Conservation (phyloP, 2,329 filamentous ascomycete genomes). For the Sclerotinia spermophila region DNA sequence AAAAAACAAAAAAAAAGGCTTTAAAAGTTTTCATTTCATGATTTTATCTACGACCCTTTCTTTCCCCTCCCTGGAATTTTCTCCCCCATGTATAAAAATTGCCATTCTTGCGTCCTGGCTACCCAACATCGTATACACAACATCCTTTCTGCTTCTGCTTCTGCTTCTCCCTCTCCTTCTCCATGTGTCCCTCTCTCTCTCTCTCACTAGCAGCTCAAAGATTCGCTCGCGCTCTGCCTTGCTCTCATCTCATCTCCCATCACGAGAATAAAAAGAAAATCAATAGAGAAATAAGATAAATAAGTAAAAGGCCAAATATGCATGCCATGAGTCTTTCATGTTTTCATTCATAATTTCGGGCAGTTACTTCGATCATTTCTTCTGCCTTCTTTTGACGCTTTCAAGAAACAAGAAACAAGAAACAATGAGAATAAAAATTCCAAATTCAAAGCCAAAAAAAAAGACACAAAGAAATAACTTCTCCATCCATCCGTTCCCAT, state of each 20-base stretch:
- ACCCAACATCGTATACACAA: slow-evolving; percentile 21
- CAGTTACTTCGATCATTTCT: slow-evolving; percentile 15
- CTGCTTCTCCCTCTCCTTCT: not conserved
- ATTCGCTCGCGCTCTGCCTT: not conserved
- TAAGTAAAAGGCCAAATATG: not conserved
- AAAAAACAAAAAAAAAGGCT: no score
- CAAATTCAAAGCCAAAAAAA: not conserved
- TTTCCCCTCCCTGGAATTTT: not conserved
- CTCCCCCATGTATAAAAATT: slow-evolving; percentile 20
- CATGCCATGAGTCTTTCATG: not conserved
- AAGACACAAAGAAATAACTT: no score
- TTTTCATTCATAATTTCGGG: no score
- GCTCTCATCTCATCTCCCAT: not conserved
- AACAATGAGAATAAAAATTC: not conserved
- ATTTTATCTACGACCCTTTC: slow-evolving; percentile 23
- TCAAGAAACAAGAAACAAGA: no score
- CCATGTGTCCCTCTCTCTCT: not conserved
- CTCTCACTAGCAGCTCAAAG: not conserved
- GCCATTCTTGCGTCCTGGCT: not conserved
- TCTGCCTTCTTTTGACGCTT: slow-evolving; percentile 19
- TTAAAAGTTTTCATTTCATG: not conserved
- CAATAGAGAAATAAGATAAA: not conserved
- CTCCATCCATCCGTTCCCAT: no score
- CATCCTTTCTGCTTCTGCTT: no score
- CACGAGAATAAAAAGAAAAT: not conserved